Evolutionary conservation across 2,329 filamentous ascomycete species (phyloP).

Genomic region (Geosmithia morbida): DNA sequence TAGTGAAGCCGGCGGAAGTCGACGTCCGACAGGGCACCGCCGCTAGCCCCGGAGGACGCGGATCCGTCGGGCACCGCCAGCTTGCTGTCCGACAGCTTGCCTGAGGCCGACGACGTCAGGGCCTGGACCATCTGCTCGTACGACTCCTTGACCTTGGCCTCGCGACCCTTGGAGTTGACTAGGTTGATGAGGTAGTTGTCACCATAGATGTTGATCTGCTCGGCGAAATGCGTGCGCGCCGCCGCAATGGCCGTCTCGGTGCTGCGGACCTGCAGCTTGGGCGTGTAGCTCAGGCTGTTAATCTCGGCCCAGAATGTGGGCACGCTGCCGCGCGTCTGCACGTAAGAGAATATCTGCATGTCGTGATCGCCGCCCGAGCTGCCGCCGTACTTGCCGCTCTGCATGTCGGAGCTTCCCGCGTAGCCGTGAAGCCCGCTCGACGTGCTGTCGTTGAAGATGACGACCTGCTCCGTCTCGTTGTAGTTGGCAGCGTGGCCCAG

Average conservation of each 20-base stretch:
- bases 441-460: conserved; percentile 73
- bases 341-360: conserved; percentile 81
- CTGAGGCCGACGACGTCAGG: conserved; percentile 40
- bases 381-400: conserved; percentile 53
- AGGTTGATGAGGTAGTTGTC: conserved; percentile 97
- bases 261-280: conserved; percentile 75
- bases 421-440: conserved; percentile 65
- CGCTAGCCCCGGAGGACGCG: neutral
- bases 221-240: conserved; percentile 75
- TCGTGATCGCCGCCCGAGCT: conserved; percentile 44
- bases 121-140: conserved; percentile 82
- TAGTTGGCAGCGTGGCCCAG: conserved; percentile 95
- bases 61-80: neutral
- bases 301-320: conserved; percentile 94
- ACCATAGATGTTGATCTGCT: conserved; percentile 87
- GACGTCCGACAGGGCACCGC: neutral
- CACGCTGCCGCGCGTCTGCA: conserved; percentile 92
- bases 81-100: conserved; percentile 14
- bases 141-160: conserved; percentile 77
- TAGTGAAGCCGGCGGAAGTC: conserved; percentile 82
- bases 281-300: conserved; percentile 84
- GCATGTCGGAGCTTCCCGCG: conserved; percentile 60
- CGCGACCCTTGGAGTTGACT: conserved; percentile 90
- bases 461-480: conserved; percentile 92
- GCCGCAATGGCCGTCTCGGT: conserved; percentile 69